phyloP scores from a whole-genome alignment of 352 stramenopile genomes.

The Globisporangium polare region DNA sequence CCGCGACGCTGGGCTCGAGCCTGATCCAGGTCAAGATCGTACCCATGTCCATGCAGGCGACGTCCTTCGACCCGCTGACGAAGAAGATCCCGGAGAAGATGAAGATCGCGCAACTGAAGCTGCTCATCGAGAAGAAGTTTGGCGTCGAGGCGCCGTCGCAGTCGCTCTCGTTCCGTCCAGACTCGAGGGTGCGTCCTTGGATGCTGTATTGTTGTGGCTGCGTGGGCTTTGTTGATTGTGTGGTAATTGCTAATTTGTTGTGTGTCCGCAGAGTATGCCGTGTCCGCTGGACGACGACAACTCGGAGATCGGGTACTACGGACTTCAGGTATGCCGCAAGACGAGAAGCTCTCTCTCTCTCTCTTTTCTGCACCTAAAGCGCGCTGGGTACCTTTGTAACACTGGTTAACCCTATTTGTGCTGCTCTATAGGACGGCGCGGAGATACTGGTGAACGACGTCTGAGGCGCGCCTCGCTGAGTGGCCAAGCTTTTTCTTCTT shows the following conservation, averaged over 20 bases:
- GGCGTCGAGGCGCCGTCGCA: conserved; percentile 46
- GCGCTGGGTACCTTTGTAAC: not conserved
- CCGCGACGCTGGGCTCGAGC: conserved; percentile 46
- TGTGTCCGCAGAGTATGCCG: conserved; percentile 48
- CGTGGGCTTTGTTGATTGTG: not conserved
- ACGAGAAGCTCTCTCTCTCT: not conserved
- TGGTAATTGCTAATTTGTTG: not conserved
- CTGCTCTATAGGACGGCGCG: conserved; percentile 40
- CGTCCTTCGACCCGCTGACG: conserved; percentile 50
- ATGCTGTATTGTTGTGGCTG: not conserved
- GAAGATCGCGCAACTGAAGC: conserved; percentile 71
- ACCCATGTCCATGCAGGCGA: conserved; percentile 72
- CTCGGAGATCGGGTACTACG: conserved; percentile 67
- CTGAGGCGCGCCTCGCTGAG: not conserved
- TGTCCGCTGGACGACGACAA: conserved; percentile 65
- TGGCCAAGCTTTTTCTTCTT: not conserved
- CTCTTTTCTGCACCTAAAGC: not conserved
- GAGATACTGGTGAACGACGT: conserved; percentile 66
- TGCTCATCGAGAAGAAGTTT: conserved; percentile 72
- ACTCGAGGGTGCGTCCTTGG: conserved; percentile 39
- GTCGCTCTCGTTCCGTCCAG: conserved; percentile 52
- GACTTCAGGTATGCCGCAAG: conserved; percentile 44
- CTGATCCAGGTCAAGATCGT: conserved; percentile 66
- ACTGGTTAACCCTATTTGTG: not conserved
- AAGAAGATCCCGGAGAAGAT: conserved; percentile 77